A percentile compares a stretch with the other conserved stretches of the same genome.
These are phyloP conservation scores for Cryphonectria japonica DNA, from an alignment of 2,329 filamentous ascomycete genomes.

Conservation along the genomic window DNA sequence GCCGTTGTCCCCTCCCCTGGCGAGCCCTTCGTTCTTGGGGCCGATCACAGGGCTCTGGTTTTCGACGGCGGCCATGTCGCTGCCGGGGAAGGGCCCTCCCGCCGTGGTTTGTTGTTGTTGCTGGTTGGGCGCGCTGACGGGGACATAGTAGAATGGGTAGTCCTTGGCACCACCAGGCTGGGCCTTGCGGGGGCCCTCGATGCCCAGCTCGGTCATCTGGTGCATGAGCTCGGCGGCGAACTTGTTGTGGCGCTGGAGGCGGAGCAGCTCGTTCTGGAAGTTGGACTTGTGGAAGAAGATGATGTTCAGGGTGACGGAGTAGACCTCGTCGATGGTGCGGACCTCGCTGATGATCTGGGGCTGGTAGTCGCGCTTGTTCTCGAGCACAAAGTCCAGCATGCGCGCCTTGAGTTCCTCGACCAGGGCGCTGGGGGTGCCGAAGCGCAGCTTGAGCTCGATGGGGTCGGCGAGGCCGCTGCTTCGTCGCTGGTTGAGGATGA, in stretches of 20 bases:
- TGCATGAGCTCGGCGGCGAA: slow-evolving; percentile 92
- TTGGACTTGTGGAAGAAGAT: slow-evolving; percentile 98
- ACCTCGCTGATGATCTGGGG: slow-evolving; percentile 67
- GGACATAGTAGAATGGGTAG: slow-evolving; percentile 64
- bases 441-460: slow-evolving; percentile 81
- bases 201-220: slow-evolving; percentile 79
- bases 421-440: slow-evolving; percentile 80
- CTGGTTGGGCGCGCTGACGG: slow-evolving; percentile 39
- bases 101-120: not conserved
- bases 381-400: slow-evolving; percentile 80
- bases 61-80: slow-evolving; percentile 17
- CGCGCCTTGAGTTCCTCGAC: slow-evolving; percentile 81
- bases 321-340: slow-evolving; percentile 76
- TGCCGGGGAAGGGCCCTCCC: slow-evolving; percentile 17
- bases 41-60: slow-evolving; percentile 8
- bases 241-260: slow-evolving; percentile 88
- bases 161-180: slow-evolving; percentile 69
- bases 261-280: slow-evolving; percentile 92
- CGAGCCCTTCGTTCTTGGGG: slow-evolving; percentile 8
- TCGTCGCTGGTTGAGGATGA: slow-evolving; percentile 92
- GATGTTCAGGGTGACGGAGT: slow-evolving; percentile 85
- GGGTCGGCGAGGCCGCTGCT: slow-evolving; percentile 88
- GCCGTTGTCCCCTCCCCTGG: not conserved
- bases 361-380: slow-evolving; percentile 77
- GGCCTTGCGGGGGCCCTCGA: slow-evolving; percentile 79